Evolutionary conservation across 169 alveolate species (phyloP).

Genomic region (Plasmodium malariae): DNA sequence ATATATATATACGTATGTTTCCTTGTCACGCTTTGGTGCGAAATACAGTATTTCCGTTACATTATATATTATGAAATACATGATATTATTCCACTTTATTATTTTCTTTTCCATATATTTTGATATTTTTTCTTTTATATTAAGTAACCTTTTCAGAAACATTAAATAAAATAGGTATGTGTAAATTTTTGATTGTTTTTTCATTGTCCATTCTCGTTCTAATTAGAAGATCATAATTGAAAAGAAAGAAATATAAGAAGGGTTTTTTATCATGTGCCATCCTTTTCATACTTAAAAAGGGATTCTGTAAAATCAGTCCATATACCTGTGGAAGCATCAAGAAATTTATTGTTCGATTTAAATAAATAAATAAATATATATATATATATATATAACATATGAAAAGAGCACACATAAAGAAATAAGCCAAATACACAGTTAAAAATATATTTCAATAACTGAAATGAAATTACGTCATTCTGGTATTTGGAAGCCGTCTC

Average conservation of each 20-base stretch:
- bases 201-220: conserved; percentile 63
- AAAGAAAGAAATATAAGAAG: conserved; percentile 15
- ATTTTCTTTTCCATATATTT: background rate
- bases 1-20: background rate
- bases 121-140: background rate
- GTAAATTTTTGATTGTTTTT: conserved; percentile 20
- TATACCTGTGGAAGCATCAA: background rate
- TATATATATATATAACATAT: conserved; percentile 14
- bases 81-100: background rate
- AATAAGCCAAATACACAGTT: too few relatives aligned
- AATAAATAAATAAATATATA: background rate
- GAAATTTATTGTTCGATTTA: background rate
- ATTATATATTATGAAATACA: too few relatives aligned
- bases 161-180: conserved; percentile 30
- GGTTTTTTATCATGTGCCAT: conserved; percentile 13
- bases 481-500: conserved; percentile 30
- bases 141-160: conserved; percentile 23
- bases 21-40: too few relatives aligned
- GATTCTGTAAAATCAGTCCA: conserved; percentile 48
- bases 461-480: background rate
- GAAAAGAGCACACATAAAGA: too few relatives aligned
- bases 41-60: too few relatives aligned
- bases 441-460: background rate
- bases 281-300: conserved; percentile 31
- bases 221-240: conserved; percentile 21